Percentiles rank a stretch among this genome's conserved stretches.
These are phyloP conservation scores for Viola pubescens DNA, from an alignment of 441 rosid species.

Conservation along the genomic window DNA sequence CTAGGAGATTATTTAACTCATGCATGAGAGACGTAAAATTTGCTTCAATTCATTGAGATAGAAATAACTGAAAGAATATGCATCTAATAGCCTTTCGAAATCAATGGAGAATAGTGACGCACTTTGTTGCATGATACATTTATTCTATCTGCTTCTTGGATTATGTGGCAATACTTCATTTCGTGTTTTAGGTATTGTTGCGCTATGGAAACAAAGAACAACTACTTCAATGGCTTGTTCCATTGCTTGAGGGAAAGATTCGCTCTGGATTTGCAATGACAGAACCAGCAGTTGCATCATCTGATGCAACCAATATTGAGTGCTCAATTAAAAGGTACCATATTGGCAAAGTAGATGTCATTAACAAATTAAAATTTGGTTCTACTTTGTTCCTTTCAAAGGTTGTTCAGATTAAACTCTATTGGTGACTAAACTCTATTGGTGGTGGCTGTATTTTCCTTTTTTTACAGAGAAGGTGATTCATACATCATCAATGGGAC, in stretches of 20 bases:
- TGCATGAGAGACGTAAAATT: too few relatives aligned
- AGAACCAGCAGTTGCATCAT: slow-evolving; percentile 97
- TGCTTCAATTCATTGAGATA: slow-evolving; percentile 11
- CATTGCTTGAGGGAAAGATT: slow-evolving; percentile 85
- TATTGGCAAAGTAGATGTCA: not conserved
- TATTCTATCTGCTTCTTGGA: not conserved
- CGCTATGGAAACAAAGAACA: slow-evolving; percentile 92
- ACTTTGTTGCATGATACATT: slow-evolving; percentile 3
- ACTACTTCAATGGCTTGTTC: slow-evolving; percentile 81
- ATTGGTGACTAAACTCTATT: not conserved
- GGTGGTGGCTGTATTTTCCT: slow-evolving; percentile 3
- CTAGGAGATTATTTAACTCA: too few relatives aligned
- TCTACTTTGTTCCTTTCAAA: slow-evolving; percentile 1
- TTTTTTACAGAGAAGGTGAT: slow-evolving; percentile 59
- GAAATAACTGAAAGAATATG: slow-evolving; percentile 4
- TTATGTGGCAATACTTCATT: not conserved
- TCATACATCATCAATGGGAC: slow-evolving; percentile 78
- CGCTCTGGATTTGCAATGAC: slow-evolving; percentile 99
- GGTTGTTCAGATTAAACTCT: slow-evolving; percentile 9
- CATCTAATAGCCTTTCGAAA: slow-evolving; percentile 5
- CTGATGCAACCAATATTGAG: slow-evolving; percentile 96
- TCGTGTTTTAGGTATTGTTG: slow-evolving; percentile 55
- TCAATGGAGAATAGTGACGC: slow-evolving; percentile 3
- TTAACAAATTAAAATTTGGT: not conserved
- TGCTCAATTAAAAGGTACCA: slow-evolving; percentile 82